Conservation (phyloP, 768 basidiomycete genomes). For the Auricularia cornea region DNA sequence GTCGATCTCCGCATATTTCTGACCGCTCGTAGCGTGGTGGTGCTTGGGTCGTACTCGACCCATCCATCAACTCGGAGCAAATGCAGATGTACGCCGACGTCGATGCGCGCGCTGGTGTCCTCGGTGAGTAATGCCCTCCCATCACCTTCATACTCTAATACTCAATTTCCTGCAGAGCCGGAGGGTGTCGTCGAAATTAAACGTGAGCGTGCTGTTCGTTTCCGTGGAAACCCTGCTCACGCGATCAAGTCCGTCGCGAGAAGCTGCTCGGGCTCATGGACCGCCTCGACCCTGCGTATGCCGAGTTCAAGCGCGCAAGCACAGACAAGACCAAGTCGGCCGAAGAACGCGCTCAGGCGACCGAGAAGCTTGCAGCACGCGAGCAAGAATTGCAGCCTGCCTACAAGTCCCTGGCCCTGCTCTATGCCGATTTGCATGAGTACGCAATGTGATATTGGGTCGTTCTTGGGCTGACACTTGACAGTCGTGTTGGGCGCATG, state of each 20-base stretch:
- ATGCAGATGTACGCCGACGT: slow-evolving; percentile 99
- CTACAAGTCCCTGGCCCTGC: slow-evolving; percentile 87
- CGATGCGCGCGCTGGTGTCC: slow-evolving; percentile 89
- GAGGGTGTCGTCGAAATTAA: slow-evolving; percentile 98
- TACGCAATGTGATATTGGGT: slow-evolving; percentile 31
- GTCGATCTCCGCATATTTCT: background rate
- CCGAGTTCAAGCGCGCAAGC: slow-evolving; percentile 69
- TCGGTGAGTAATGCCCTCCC: slow-evolving; percentile 18
- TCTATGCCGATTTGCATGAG: slow-evolving; percentile 97
- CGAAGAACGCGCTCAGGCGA: slow-evolving; percentile 66
- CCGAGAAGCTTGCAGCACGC: slow-evolving; percentile 59
- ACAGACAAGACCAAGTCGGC: slow-evolving; percentile 63
- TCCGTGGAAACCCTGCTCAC: background rate
- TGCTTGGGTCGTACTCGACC: slow-evolving; percentile 98
- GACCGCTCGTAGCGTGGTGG: slow-evolving; percentile 58
- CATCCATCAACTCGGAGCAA: slow-evolving; percentile 91
- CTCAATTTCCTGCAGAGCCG: slow-evolving; percentile 51
- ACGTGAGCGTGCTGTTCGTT: slow-evolving; percentile 21
- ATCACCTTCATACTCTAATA: background rate
- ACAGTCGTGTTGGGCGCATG: slow-evolving; percentile 88
- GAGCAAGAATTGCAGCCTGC: slow-evolving; percentile 79
- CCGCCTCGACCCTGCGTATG: slow-evolving; percentile 79
- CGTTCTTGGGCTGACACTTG: background rate
- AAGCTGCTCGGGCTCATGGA: slow-evolving; percentile 90
- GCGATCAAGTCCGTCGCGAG: slow-evolving; percentile 65